Evolutionary conservation across 106 monocot genomes (phyloP).

Genomic region (Apostasia ramifera): DNA sequence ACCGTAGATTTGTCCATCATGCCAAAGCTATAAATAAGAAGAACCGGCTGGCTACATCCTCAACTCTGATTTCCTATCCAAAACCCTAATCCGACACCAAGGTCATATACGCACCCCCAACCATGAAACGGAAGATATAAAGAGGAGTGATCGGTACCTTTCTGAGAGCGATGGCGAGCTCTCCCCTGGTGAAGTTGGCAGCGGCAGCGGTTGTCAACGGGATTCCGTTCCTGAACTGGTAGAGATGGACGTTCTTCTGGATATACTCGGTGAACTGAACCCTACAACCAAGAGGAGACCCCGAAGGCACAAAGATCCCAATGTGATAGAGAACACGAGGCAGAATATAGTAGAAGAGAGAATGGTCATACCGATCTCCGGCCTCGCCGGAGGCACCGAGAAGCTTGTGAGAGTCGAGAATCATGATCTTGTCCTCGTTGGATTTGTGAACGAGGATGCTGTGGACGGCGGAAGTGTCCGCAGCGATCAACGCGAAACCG

Average conservation of each 20-base stretch:
- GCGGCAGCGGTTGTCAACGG: constrained; percentile 75
- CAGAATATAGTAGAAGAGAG: not conserved
- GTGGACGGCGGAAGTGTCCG: constrained; percentile 60
- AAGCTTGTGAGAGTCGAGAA: constrained; percentile 90
- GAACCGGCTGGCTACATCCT: no score
- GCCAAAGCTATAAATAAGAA: no score
- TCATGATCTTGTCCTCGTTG: constrained; percentile 89
- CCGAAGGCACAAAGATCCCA: not conserved
- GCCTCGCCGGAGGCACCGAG: constrained; percentile 82
- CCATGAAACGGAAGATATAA: not conserved
- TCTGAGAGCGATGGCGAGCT: constrained; percentile 89
- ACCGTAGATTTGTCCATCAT: no score
- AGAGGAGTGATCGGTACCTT: constrained; percentile 45
- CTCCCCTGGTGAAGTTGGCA: constrained; percentile 86
- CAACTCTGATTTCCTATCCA: not conserved
- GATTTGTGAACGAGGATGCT: constrained; percentile 86
- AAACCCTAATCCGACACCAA: constrained; percentile 6
- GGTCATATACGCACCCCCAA: not conserved
- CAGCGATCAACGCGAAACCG: constrained; percentile 16
- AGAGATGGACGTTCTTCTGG: constrained; percentile 95
- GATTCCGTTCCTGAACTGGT: constrained; percentile 89
- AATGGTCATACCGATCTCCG: constrained; percentile 53
- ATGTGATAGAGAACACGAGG: not conserved
- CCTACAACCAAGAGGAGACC: constrained; percentile 16
- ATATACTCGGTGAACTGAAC: constrained; percentile 98